Evolutionary conservation across 1,139 yeast genomes (phyloP).

Genomic region (Debaryomyces sp.): DNA sequence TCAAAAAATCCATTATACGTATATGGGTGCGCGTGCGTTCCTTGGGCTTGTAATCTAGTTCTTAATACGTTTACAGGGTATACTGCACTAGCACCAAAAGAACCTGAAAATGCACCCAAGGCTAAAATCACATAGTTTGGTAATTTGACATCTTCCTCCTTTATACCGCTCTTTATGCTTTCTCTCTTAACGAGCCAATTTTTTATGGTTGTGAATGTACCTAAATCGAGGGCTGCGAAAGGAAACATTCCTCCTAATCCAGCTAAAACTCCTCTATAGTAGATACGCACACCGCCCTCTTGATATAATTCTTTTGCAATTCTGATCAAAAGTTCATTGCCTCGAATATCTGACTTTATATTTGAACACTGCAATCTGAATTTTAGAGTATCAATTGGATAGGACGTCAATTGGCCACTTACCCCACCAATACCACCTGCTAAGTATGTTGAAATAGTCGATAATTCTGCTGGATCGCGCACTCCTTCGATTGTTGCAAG

Average conservation of each 20-base stretch:
- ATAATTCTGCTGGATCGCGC: constrained; percentile 68
- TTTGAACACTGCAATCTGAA: constrained; percentile 82
- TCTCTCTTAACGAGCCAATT: constrained; percentile 69
- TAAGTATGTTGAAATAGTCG: constrained; percentile 76
- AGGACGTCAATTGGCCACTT: constrained; percentile 85
- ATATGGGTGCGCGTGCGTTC: constrained; percentile 94
- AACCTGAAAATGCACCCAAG: constrained; percentile 93
- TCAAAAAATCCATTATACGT: constrained; percentile 82
- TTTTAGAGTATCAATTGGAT: constrained; percentile 95
- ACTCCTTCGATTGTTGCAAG: constrained; percentile 78
- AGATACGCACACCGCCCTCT: constrained; percentile 77
- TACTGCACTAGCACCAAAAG: constrained; percentile 93
- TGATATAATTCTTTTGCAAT: constrained; percentile 78
- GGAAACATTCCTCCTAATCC: constrained; percentile 96
- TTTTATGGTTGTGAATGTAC: constrained; percentile 87
- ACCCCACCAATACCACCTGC: constrained; percentile 98
- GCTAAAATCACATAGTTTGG: constrained; percentile 82
- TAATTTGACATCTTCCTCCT: constrained; percentile 66
- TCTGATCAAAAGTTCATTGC: constrained; percentile 58
- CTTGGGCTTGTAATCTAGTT: constrained; percentile 96
- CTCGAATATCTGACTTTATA: constrained; percentile 57
- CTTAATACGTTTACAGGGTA: constrained; percentile 89
- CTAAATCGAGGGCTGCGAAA: constrained; percentile 93
- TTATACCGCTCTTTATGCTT: constrained; percentile 53
- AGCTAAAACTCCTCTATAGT: constrained; percentile 83